These are phyloP conservation scores for Alternaria viburni DNA, from an alignment of 2,329 filamentous ascomycete species.

Conservation along the genomic window DNA sequence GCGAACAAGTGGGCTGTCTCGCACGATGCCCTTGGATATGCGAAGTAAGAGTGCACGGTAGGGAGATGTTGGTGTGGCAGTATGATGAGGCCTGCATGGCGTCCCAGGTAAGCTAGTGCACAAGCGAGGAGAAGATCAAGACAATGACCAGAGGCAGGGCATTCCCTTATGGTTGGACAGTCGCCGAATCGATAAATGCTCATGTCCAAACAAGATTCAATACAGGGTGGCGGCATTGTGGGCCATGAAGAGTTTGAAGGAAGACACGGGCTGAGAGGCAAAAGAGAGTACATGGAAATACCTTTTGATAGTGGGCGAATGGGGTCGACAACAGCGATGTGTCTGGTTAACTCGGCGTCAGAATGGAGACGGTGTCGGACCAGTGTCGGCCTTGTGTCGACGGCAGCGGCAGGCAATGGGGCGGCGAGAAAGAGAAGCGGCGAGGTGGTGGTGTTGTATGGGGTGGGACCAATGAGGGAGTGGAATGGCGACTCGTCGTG, in stretches of 20 bases:
- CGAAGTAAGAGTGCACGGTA: conserved; percentile 25
- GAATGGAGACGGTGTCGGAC: conserved; percentile 3
- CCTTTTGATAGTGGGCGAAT: conserved; percentile 25
- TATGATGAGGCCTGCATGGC: conserved; percentile 38
- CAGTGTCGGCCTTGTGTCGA: conserved; percentile 13
- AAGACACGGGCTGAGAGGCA: conserved; percentile 3
- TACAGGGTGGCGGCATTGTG: conserved; percentile 1
- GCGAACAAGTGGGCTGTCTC: conserved; percentile 24
- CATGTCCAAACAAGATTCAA: conserved; percentile 16
- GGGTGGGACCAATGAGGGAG: conserved; percentile 34
- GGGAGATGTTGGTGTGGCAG: conserved; percentile 28
- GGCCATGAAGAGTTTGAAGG: background rate
- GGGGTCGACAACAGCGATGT: background rate
- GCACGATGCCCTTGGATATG: conserved; percentile 20
- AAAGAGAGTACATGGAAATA: conserved; percentile 29
- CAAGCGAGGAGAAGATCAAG: conserved; percentile 24
- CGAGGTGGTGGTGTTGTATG: conserved; percentile 28
- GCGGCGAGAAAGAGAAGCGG: conserved; percentile 21
- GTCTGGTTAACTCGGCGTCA: background rate
- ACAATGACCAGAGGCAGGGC: conserved; percentile 19
- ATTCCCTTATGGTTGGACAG: conserved; percentile 9
- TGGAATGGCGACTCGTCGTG: conserved; percentile 41
- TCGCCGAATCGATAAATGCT: conserved; percentile 17
- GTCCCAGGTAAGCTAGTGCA: conserved; percentile 40
- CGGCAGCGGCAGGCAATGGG: conserved; percentile 22